Percentiles rank a stretch among this genome's conserved stretches.
phyloP scores from a whole-genome alignment of 768 basidiomycete species.

The Epithele typhae region DNA sequence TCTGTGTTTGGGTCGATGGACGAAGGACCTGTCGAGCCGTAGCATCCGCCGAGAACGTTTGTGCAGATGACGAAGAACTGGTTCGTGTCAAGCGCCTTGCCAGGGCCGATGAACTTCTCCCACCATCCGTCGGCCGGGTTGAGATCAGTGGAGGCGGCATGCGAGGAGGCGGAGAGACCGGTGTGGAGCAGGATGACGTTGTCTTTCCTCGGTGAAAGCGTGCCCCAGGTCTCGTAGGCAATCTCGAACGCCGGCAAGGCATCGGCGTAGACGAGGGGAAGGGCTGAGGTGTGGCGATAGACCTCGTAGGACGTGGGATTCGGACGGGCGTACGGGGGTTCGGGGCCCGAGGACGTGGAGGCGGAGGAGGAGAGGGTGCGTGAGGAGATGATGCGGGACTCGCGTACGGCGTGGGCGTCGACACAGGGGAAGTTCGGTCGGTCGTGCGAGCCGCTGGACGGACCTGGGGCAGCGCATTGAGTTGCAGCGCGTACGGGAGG shows the following conservation, averaged over 20 bases:
- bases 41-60: constrained; percentile 96
- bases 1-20: constrained; percentile 68
- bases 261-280: constrained; percentile 57
- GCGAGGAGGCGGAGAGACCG: constrained; percentile 92
- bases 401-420: constrained; percentile 72
- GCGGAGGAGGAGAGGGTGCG: constrained; percentile 17
- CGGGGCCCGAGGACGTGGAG: constrained; percentile 54
- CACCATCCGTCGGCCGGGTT: constrained; percentile 94
- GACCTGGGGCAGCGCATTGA: constrained; percentile 7
- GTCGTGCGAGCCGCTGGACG: constrained; percentile 10
- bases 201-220: constrained; percentile 66
- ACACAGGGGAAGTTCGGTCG: constrained; percentile 64
- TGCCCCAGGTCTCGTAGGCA: constrained; percentile 99
- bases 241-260: constrained; percentile 72
- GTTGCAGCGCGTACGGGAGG: constrained; percentile 9
- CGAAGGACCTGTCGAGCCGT: constrained; percentile 94
- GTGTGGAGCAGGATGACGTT: constrained; percentile 96
- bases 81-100: constrained; percentile 89
- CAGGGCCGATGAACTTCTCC: constrained; percentile 97
- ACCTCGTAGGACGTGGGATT: constrained; percentile 67
- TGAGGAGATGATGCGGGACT: constrained; percentile 46
- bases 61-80: constrained; percentile 93
- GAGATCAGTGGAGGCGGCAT: constrained; percentile 75
- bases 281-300: constrained; percentile 57
- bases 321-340: constrained; percentile 79